Evolutionary conservation across 805 yeast genomes (phyloP).

Genomic region (Saturnispora saitoi): DNA sequence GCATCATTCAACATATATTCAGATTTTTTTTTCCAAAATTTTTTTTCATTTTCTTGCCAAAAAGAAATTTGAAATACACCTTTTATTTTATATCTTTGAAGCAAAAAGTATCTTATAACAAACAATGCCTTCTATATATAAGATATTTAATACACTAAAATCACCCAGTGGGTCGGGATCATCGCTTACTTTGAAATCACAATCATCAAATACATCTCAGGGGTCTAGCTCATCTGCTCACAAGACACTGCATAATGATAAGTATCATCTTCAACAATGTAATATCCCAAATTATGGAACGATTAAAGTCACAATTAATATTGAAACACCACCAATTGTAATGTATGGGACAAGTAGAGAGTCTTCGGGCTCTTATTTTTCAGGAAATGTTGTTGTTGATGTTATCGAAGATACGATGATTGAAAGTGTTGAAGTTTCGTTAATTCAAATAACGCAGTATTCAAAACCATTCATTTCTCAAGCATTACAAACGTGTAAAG

Average conservation of each 20-base stretch:
- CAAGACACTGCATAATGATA: constrained; percentile 10
- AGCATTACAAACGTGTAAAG: constrained; percentile 43
- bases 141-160: neutral
- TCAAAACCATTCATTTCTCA: constrained; percentile 57
- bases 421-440: constrained; percentile 49
- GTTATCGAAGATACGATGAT: constrained; percentile 44
- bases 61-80: neutral
- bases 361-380: constrained; percentile 76
- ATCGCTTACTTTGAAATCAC: neutral
- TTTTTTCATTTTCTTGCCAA: no score
- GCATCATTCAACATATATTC: neutral
- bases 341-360: constrained; percentile 73
- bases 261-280: constrained; percentile 21
- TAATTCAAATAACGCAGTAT: constrained; percentile 64
- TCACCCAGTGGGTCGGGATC: neutral
- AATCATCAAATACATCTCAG: neutral
- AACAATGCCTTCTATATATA: neutral
- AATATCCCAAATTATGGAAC: constrained; percentile 22
- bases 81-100: no score
- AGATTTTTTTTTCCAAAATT: no score
- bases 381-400: constrained; percentile 65
- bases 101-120: neutral
- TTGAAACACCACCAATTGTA: constrained; percentile 89
- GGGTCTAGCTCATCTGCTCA: neutral
- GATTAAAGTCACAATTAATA: constrained; percentile 41